Evolutionary conservation across 257 asterid species (phyloP).

Genomic region (Eucommia ulmoides): DNA sequence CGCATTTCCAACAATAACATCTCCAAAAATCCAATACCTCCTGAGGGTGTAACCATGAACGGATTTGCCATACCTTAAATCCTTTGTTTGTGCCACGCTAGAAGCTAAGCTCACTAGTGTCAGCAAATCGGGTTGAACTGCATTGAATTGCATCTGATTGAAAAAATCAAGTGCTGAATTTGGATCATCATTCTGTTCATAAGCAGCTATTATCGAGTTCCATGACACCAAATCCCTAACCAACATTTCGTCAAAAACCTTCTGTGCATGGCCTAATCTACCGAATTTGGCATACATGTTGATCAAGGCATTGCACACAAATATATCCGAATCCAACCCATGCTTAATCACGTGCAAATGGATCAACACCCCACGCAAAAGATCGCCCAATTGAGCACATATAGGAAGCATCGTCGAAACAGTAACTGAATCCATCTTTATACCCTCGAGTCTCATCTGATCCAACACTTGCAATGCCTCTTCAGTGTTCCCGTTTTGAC

Average conservation of each 20-base stretch:
- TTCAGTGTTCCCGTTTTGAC: conserved; percentile 44
- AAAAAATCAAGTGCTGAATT: conserved; percentile 32
- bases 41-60: conserved; percentile 51
- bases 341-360: conserved; percentile 54
- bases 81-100: conserved; percentile 52
- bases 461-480: conserved; percentile 46
- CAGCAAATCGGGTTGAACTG: conserved; percentile 45
- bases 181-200: conserved; percentile 63
- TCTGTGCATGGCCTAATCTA: conserved; percentile 33
- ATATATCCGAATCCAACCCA: conserved; percentile 49
- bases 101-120: conserved; percentile 66
- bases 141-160: conserved; percentile 35
- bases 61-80: conserved; percentile 30
- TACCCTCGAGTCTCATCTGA: conserved; percentile 53
- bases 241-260: conserved; percentile 40
- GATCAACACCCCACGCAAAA: conserved; percentile 32
- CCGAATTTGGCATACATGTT: conserved; percentile 77
- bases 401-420: conserved; percentile 56
- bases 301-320: conserved; percentile 74
- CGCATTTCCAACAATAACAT: conserved; percentile 49
- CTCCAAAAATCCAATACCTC: conserved; percentile 44
- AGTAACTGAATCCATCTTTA: conserved; percentile 56
- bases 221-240: conserved; percentile 55
- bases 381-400: conserved; percentile 50
- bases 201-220: conserved; percentile 75